These are phyloP conservation scores for Tolypocladium inflatum DNA, from an alignment of 2,329 filamentous ascomycete genomes.

Conservation along the genomic window DNA sequence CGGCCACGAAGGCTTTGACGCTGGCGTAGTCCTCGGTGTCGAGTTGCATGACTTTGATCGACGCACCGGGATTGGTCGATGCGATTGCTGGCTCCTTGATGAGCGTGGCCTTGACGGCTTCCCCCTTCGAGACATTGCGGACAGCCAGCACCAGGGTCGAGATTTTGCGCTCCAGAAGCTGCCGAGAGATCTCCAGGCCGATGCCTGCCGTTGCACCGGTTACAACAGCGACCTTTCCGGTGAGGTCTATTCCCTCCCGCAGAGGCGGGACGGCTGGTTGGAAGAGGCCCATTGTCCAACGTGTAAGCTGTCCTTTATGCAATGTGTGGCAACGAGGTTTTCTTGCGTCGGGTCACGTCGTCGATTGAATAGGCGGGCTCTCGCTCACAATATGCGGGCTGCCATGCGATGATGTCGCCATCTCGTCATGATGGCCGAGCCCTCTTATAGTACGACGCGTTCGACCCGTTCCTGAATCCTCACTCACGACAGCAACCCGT, in stretches of 20 bases:
- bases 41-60: background rate
- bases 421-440: background rate
- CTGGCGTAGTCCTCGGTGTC: background rate
- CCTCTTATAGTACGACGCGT: background rate
- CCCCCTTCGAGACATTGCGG: constrained; percentile 12
- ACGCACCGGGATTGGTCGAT: background rate
- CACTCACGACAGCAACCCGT: background rate
- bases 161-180: constrained; percentile 27
- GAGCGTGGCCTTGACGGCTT: constrained; percentile 8
- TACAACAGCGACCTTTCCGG: constrained; percentile 30
- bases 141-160: constrained; percentile 34
- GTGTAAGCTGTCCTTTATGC: too few relatives aligned
- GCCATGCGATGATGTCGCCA: background rate
- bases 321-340: background rate
- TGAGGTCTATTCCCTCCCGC: constrained; percentile 9
- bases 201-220: constrained; percentile 37
- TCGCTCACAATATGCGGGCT: background rate
- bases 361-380: background rate
- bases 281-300: background rate
- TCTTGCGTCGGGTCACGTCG: background rate
- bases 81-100: background rate
- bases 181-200: constrained; percentile 30
- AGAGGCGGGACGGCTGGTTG: background rate
- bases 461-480: background rate
- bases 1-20: background rate